Conservation (phyloP, 441 rosid species). For the Pelargonium citronellum region DNA sequence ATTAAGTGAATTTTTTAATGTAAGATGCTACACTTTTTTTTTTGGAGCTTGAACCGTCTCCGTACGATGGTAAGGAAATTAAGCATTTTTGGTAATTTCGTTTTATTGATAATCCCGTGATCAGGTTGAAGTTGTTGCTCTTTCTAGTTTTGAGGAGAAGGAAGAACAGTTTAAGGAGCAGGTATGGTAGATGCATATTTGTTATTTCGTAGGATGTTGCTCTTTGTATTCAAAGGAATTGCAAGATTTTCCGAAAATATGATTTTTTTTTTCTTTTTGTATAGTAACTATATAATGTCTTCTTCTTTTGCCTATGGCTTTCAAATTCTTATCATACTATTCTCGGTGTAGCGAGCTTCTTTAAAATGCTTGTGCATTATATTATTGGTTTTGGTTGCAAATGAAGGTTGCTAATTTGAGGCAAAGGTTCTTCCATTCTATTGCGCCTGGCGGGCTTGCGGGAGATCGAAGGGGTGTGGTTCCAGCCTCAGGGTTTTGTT, state of each 20-base stretch:
- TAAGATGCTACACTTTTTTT: slow-evolving; percentile 28
- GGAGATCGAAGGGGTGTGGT: slow-evolving; percentile 98
- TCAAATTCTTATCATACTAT: neutral
- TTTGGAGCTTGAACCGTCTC: neutral
- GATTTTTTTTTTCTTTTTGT: no score
- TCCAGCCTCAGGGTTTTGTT: slow-evolving; percentile 95
- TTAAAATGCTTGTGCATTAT: slow-evolving; percentile 3
- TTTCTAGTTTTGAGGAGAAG: slow-evolving; percentile 95
- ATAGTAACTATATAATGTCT: no score
- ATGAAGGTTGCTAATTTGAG: slow-evolving; percentile 78
- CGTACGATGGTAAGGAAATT: neutral
- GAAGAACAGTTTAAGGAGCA: slow-evolving; percentile 94
- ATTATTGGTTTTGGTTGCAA: slow-evolving; percentile 15
- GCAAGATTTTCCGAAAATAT: neutral
- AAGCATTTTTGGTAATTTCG: slow-evolving; percentile 9
- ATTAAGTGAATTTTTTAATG: slow-evolving; percentile 92
- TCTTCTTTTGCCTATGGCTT: neutral
- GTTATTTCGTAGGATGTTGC: neutral
- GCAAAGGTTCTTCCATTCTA: slow-evolving; percentile 78
- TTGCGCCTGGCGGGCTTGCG: slow-evolving; percentile 99
- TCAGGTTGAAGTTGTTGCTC: slow-evolving; percentile 97
- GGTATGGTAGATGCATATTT: slow-evolving; percentile 36
- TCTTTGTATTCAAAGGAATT: neutral
- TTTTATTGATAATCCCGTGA: slow-evolving; percentile 17
- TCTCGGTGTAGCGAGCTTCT: slow-evolving; percentile 13